These are phyloP conservation scores for Colletotrichum tanaceti DNA, from an alignment of 2,329 filamentous ascomycete genomes.

Conservation along the genomic window DNA sequence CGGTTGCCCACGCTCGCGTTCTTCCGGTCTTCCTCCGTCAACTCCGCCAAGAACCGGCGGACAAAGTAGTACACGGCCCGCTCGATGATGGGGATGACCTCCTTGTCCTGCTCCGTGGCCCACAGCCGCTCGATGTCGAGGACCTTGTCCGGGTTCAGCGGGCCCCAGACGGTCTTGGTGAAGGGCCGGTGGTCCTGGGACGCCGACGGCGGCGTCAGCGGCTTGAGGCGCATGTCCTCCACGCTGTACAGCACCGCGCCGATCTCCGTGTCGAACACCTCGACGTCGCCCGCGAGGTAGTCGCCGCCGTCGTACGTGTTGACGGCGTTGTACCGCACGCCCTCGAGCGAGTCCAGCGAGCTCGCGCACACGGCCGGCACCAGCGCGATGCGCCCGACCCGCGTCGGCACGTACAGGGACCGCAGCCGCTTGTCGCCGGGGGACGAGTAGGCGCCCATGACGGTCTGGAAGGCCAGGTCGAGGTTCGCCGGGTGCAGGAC, in stretches of 20 bases:
- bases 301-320: constrained; percentile 7
- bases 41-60: not conserved
- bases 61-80: constrained; percentile 15
- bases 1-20: not conserved
- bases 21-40: constrained; percentile 6
- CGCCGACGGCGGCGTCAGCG: constrained; percentile 8
- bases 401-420: constrained; percentile 47
- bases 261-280: not conserved
- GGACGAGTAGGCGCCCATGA: constrained; percentile 48
- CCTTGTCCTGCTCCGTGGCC: constrained; percentile 29
- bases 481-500: constrained; percentile 50
- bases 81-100: constrained; percentile 14
- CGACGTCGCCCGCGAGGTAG: constrained; percentile 1
- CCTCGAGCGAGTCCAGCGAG: constrained; percentile 12
- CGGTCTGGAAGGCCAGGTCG: constrained; percentile 51
- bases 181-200: constrained; percentile 16
- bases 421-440: constrained; percentile 50
- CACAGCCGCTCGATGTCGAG: constrained; percentile 6
- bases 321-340: not conserved
- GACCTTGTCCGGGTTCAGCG: not conserved
- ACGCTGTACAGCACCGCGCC: constrained; percentile 1
- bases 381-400: constrained; percentile 41
- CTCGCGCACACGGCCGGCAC: not conserved
- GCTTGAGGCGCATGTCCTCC: constrained; percentile 12
- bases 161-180: constrained; percentile 16